Conservation (phyloP, 768 basidiomycete genomes). For the Mycena indigotica region DNA sequence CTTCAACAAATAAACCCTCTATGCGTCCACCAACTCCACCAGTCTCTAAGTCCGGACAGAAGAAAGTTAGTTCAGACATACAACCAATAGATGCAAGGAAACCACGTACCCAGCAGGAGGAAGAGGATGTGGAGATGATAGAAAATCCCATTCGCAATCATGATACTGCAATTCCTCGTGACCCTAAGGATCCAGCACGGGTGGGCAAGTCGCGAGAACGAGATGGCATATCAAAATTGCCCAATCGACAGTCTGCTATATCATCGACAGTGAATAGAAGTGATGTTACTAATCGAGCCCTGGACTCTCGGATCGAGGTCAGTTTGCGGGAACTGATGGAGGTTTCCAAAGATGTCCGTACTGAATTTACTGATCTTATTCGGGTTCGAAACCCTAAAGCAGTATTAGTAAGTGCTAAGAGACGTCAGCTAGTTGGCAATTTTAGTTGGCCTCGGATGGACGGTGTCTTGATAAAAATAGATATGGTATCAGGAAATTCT, state of each 20-base stretch:
- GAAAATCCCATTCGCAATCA: no score
- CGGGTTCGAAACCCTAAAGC: conserved; percentile 4
- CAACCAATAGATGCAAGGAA: no score
- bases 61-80: neutral
- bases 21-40: neutral
- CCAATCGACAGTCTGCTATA: neutral
- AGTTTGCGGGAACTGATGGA: conserved; percentile 1
- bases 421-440: neutral
- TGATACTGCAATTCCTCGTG: no score
- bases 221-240: no score
- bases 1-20: neutral
- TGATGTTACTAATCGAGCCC: neutral
- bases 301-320: neutral
- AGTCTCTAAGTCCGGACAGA: neutral
- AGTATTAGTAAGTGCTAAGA: neutral
- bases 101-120: no score
- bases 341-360: conserved; percentile 1
- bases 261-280: neutral
- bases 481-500: conserved; percentile 11
- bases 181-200: no score
- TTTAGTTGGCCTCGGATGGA: neutral
- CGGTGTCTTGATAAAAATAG: conserved; percentile 13
- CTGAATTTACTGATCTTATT: neutral
- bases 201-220: no score
- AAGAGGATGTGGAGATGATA: no score